A percentile compares a stretch with the other conserved stretches of the same genome.
Conservation (phyloP, 768 basidiomycete species). For the Boletus sp. region DNA sequence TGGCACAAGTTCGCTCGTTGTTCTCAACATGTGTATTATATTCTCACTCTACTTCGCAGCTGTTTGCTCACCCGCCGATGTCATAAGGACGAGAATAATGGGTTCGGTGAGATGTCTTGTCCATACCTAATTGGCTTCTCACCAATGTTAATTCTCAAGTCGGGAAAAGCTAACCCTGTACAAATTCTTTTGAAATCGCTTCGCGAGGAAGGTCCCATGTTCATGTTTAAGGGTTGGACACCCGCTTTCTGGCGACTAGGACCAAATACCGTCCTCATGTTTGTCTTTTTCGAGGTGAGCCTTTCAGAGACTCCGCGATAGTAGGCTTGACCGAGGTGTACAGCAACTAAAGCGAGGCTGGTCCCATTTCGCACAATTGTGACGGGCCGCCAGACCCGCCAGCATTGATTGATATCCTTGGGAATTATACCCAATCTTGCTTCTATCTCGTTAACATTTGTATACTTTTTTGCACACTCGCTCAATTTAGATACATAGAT, state of each 20-base stretch:
- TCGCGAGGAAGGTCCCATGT: slow-evolving; percentile 69
- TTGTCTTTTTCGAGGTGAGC: slow-evolving; percentile 79
- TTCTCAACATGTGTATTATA: background rate
- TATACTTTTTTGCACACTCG: slow-evolving; percentile 1
- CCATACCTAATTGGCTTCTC: background rate
- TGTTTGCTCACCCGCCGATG: slow-evolving; percentile 77
- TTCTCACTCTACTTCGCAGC: slow-evolving; percentile 40
- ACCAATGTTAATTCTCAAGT: slow-evolving; percentile 37
- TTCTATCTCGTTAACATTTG: slow-evolving; percentile 3
- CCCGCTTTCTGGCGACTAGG: slow-evolving; percentile 83
- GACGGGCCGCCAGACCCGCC: background rate
- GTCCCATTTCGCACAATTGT: slow-evolving; percentile 25
- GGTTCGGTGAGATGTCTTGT: slow-evolving; percentile 51
- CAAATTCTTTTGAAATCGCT: slow-evolving; percentile 59
- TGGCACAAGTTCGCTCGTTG: slow-evolving; percentile 70
- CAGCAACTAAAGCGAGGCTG: slow-evolving; percentile 75
- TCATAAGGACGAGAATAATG: slow-evolving; percentile 76
- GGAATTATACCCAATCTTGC: background rate
- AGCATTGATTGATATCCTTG: background rate
- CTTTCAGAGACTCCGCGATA: background rate
- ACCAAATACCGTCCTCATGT: slow-evolving; percentile 81
- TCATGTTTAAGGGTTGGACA: slow-evolving; percentile 88
- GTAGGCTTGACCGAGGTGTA: slow-evolving; percentile 7
- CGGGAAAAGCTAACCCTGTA: slow-evolving; percentile 46
- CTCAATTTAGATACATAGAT: slow-evolving; percentile 7